A percentile compares a stretch with the other conserved stretches of the same genome.
These are phyloP conservation scores for Neofusicoccum sp. DNA, from an alignment of 2,329 filamentous ascomycete species.

Conservation along the genomic window DNA sequence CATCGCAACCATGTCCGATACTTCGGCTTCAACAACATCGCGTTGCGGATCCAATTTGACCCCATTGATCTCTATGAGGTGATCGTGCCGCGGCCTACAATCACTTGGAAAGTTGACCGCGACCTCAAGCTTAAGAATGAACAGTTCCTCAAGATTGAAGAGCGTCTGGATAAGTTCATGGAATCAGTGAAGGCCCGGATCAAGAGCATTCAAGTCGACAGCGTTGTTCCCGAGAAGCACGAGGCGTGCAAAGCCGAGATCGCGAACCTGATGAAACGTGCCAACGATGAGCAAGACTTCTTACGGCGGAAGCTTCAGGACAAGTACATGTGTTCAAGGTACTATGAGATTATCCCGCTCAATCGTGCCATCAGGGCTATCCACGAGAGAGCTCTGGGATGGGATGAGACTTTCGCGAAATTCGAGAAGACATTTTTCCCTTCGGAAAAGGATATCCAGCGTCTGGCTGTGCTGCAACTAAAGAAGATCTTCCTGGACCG, in stretches of 20 bases:
- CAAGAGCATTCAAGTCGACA: constrained; percentile 86
- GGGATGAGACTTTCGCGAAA: constrained; percentile 85
- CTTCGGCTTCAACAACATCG: constrained; percentile 83
- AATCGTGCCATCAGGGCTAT: constrained; percentile 86
- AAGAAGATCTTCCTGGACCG: constrained; percentile 92
- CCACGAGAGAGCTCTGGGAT: constrained; percentile 88
- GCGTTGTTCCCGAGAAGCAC: constrained; percentile 80
- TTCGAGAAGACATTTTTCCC: constrained; percentile 93
- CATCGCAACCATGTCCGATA: constrained; percentile 90
- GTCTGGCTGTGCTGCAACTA: constrained; percentile 86
- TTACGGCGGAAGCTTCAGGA: constrained; percentile 78
- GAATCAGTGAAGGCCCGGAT: constrained; percentile 78
- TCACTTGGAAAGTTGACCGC: constrained; percentile 97
- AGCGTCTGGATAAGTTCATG: constrained; percentile 84
- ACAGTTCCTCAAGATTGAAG: constrained; percentile 76
- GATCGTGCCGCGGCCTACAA: constrained; percentile 80
- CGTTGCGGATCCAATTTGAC: constrained; percentile 88
- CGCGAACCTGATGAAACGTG: constrained; percentile 72
- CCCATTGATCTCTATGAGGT: constrained; percentile 91
- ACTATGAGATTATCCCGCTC: constrained; percentile 94
- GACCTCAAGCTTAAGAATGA: constrained; percentile 92
- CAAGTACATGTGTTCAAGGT: constrained; percentile 88
- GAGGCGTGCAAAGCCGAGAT: constrained; percentile 81
- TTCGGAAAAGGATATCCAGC: constrained; percentile 90
- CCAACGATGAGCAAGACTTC: constrained; percentile 76